Evolutionary conservation across 805 yeast species (phyloP).

Genomic region (Yamadazyma ubonensis): DNA sequence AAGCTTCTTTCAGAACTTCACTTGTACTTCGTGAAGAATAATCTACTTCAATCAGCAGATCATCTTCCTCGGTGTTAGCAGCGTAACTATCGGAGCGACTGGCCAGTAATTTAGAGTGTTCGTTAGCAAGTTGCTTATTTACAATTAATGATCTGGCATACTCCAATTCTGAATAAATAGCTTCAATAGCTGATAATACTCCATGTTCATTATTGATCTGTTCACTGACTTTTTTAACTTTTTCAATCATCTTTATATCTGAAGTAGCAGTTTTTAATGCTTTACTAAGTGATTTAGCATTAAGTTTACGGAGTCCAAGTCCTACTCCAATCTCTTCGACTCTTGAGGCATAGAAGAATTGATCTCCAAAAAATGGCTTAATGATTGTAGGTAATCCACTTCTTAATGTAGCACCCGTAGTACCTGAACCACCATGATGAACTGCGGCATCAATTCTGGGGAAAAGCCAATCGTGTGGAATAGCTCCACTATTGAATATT

Average conservation of each 20-base stretch:
- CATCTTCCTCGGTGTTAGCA: conserved; percentile 6
- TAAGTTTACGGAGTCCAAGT: conserved; percentile 63
- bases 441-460: conserved; percentile 89
- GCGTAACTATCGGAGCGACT: conserved; percentile 5
- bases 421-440: conserved; percentile 97
- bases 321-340: conserved; percentile 92
- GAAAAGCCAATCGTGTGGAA: conserved; percentile 95
- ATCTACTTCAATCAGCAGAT: conserved; percentile 9
- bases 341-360: conserved; percentile 84
- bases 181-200: conserved; percentile 69
- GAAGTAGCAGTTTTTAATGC: conserved; percentile 71
- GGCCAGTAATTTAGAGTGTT: conserved; percentile 15
- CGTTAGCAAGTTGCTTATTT: conserved; percentile 42
- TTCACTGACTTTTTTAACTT: conserved; percentile 62
- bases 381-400: conserved; percentile 87
- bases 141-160: conserved; percentile 64
- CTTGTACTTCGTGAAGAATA: conserved; percentile 4
- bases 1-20: background rate
- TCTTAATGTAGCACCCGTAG: conserved; percentile 87
- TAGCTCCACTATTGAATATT: conserved; percentile 65
- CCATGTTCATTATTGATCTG: conserved; percentile 76
- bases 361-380: conserved; percentile 96
- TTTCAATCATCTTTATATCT: conserved; percentile 62
- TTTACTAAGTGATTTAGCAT: conserved; percentile 56
- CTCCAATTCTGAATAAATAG: conserved; percentile 76